Conservation (phyloP, 2,329 filamentous ascomycete species). For the Shiraia sp. region DNA sequence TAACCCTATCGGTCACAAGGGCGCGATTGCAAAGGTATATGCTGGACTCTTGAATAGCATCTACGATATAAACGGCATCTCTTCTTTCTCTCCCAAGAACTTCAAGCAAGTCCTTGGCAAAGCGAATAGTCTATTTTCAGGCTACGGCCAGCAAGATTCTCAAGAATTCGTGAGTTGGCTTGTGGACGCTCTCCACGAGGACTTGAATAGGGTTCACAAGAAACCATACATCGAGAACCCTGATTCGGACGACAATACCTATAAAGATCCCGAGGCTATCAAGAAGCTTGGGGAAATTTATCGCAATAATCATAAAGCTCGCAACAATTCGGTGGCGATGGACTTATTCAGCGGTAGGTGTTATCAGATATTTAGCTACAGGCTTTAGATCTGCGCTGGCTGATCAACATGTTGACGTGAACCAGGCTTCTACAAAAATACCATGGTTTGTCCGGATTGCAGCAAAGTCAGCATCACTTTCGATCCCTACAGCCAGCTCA, state of each 20-base stretch:
- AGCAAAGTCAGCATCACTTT: constrained; percentile 98
- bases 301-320: constrained; percentile 87
- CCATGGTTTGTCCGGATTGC: constrained; percentile 86
- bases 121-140: constrained; percentile 83
- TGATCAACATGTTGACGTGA: not conserved
- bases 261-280: constrained; percentile 78
- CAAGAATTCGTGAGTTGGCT: constrained; percentile 96
- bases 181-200: constrained; percentile 91
- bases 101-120: constrained; percentile 84
- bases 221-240: constrained; percentile 98
- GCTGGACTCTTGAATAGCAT: constrained; percentile 75
- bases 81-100: constrained; percentile 74
- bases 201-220: constrained; percentile 88
- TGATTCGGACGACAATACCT: constrained; percentile 95
- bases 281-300: constrained; percentile 83
- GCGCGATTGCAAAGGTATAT: constrained; percentile 85
- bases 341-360: constrained; percentile 82
- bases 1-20: constrained; percentile 85
- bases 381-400: not conserved
- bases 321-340: constrained; percentile 93
- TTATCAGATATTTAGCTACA: not conserved
- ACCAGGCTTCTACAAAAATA: constrained; percentile 85
- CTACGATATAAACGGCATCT: constrained; percentile 68
- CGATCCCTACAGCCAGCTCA: constrained; percentile 94
- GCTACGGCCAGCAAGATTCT: constrained; percentile 95